phyloP scores from a whole-genome alignment of 176 grass and related monocot genomes.

The Aegilops longissima region DNA sequence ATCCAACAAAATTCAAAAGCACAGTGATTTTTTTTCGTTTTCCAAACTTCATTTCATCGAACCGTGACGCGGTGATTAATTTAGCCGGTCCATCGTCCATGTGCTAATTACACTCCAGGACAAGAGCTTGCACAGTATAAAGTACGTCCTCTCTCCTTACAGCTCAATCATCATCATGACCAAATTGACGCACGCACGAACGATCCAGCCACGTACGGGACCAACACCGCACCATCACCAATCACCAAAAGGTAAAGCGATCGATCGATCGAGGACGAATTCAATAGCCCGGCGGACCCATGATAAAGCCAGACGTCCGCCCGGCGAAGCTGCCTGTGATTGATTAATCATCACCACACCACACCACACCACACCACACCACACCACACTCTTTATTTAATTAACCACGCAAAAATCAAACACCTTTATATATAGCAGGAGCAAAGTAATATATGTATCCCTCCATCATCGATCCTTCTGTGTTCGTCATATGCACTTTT shows the following conservation, averaged over 20 bases:
- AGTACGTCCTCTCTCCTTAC: neutral
- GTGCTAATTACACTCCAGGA: neutral
- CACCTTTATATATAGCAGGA: neutral
- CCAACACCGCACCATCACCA: neutral
- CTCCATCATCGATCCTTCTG: neutral
- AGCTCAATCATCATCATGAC: conserved; percentile 34
- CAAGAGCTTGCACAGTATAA: neutral
- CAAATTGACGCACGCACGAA: conserved; percentile 24
- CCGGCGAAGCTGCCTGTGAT: neutral
- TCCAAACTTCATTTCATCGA: no score
- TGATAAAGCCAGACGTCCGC: neutral
- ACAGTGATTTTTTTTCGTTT: neutral
- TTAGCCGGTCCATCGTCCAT: neutral
- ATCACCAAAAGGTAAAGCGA: conserved; percentile 10
- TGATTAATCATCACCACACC: conserved; percentile 9
- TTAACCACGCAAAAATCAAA: conserved; percentile 23
- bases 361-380: neutral
- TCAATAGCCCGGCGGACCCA: neutral
- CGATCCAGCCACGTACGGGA: conserved; percentile 14
- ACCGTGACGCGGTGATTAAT: neutral
- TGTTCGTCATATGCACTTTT: conserved; percentile 16
- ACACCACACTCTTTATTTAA: conserved; percentile 23
- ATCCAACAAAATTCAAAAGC: neutral
- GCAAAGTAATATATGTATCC: neutral
- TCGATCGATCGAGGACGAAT: conserved; percentile 1